Base-by-base conservation (phyloP, 1,284 basidiomycete genomes). In the Pseudozyma sp. region DNA sequence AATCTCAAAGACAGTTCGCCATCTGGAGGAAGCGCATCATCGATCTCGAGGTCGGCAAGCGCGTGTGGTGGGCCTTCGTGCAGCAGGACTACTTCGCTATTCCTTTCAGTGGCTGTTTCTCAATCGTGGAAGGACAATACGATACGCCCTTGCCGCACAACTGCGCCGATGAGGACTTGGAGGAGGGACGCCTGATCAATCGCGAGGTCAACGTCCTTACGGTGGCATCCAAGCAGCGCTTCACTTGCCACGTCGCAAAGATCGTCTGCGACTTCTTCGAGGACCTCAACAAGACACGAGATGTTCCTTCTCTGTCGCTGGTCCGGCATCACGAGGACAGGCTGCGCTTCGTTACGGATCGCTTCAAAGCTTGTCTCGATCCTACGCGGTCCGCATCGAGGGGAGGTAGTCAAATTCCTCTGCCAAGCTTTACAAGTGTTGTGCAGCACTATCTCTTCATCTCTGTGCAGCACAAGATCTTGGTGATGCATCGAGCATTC, bases 41-140 rank as follows among this genome's bases (percentile, higher is more conserved):
- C 40, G 66, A 69, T 57, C 65, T 77, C 43, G 75, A 77, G 47
- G 68, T 77, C 10, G 75, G 75, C 48, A 77, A 77, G 49, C 63
- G 75, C 7, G 75, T 77, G 5, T 77, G 75, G 75, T 77, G 75
- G 75, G 71, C 75, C 5, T 70, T 75, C 19, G 70, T 69, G 4
- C 75, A 77, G 52, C 75, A 77, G 39, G 75, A 75, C 45, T 77
- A 77, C 31, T 77, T 77, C 45, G 75, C 75, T 1, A 77, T 77
- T 18, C 71, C 75, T 2, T 77, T 75, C 52, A 69, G 75, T 38
- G 75, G 75, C 16, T 69, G 66, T 34, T 70, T 66, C 47, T 73
- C 66, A 14, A 70, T 77, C 48, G 62, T 70, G 9, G 70, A 73
- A 25, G 68, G 71, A 13, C 75, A 77, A 44, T 73, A 77, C 56